Evolutionary conservation across 495 filamentous ascomycete species (phyloP), one percentile per base, ranked within the genome.

Genomic region (Neurospora sp.): DNA sequence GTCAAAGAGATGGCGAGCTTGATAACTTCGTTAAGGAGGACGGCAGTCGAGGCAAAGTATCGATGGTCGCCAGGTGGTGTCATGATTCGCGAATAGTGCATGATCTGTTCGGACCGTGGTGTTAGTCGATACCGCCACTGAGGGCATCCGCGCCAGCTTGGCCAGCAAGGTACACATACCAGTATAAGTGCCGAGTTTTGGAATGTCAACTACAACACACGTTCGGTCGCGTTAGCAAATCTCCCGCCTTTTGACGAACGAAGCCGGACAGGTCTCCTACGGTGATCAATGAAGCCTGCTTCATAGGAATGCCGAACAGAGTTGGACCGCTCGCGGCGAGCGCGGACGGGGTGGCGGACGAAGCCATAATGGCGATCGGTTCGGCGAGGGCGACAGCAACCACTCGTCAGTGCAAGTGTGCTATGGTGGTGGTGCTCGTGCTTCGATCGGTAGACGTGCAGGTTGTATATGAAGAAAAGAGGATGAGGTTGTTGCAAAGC

Each of bases 31-130:
- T 94, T 97, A 53, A 98, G 83, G 78, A 99, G 92, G 22, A 99
- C 95, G 16, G 96, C 95, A 37, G 96, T 98, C 18, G 94, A 98
- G 38, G 95, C 89, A 74, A 94, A 90, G 82, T 97, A 99, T 79
- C 94, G 90, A 74, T 93, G 93, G 69, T 92, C 91, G 76, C 89
- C 89, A 40, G 89, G 87, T 22, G 89, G 86, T 7, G 93, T 91
- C 96, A 99, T 99, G 59, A 94, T 88, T 75, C 94, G 88, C 14
- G 94, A 97, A 79, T 98, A 98, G 83, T 97, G 95, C 84, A 94
- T 90, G 46, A 98, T 86, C 92, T 93, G 78, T 44, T 27, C 16
- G 61, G 18, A 35, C 18, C 22, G 7, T 22, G 6, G 40, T 53
- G 77, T 78, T 69, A 79, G 76, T 69, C 31, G 20, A 38, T 41